These are phyloP conservation scores for Arthrobotrys sinensis DNA, from an alignment of 2,329 filamentous ascomycete species.

Conservation along the genomic window DNA sequence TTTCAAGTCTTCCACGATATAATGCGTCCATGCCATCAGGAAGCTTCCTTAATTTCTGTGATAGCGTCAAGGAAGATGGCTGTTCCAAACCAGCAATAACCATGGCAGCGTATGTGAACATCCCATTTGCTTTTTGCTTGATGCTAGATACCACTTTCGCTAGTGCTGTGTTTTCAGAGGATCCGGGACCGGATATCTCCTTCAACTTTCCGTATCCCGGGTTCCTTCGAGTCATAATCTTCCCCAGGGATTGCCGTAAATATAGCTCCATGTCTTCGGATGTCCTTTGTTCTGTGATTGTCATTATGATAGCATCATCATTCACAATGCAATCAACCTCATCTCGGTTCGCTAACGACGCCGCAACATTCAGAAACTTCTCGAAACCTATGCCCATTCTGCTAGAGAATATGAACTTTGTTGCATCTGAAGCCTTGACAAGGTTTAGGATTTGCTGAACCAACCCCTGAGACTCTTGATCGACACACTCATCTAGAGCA, in stretches of 20 bases:
- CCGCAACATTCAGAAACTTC: background rate
- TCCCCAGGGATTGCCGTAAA: constrained; percentile 1
- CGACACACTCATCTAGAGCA: constrained; percentile 15
- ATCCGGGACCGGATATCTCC: too few species aligned
- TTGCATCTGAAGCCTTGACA: background rate
- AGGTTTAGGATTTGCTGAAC: background rate
- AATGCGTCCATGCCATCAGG: constrained; percentile 37
- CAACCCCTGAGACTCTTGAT: constrained; percentile 4
- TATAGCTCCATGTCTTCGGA: constrained; percentile 28
- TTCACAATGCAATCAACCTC: background rate
- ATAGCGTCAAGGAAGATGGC: constrained; percentile 26
- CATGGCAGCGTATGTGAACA: constrained; percentile 45
- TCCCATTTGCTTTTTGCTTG: constrained; percentile 36
- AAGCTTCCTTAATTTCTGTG: constrained; percentile 13
- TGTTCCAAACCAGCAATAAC: constrained; percentile 36
- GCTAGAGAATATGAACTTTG: constrained; percentile 25
- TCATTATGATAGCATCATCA: constrained; percentile 8
- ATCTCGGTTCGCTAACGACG: background rate
- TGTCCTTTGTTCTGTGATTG: constrained; percentile 19
- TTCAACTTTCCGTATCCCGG: background rate
- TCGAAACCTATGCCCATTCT: constrained; percentile 11
- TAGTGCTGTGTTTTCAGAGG: background rate
- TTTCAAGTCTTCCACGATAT: constrained; percentile 26
- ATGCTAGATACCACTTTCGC: constrained; percentile 2
- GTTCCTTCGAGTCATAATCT: constrained; percentile 16